Evolutionary conservation across 768 basidiomycete genomes (phyloP), one percentile per base, ranked within the genome.

Genomic region (Kwoniella dejecticola): DNA sequence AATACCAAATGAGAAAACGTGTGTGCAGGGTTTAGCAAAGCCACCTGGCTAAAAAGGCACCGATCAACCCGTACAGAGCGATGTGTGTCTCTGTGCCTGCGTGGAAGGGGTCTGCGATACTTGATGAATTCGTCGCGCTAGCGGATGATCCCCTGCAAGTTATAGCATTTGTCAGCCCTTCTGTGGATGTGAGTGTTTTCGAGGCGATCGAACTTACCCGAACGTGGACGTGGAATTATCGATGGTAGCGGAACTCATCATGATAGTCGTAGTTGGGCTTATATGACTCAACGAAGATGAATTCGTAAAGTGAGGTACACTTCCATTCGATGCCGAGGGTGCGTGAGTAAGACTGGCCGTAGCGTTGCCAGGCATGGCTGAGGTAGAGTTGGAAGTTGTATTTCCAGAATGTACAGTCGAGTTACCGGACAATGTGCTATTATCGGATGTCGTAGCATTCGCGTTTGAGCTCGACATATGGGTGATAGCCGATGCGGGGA

Each of bases 371-470:
- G 33, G 15, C 15, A 36, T 7, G 24, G 40, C 36, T 5, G 38
- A 55, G 29, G 33, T 55, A 17, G 52, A 27, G 49, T 50, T 50
- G 31, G 36, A 19, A 23, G 50, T 36, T n/a, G 50, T 7, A 36
- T 36, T 36, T 36, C n/a, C n/a, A n/a, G 21, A 30, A 27, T 6
- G 48, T 29, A 15, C 4, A 48, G 29, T 38, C 6, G 50, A 50
- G 29, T 50, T 31, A 26, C 19, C 19, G 17, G 48, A 30, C 8
- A 30, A 31, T 2, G 8, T 19, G 50, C 31, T 19, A 21, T n/a
- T n/a, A 15, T 6, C n/a, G 5, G 41, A 15, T 44, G 41, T n/a
- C 19, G 41, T 13, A 21, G 26, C n/a, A 41, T 7, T 26, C 17
- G 36, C 19, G 13, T 30, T 21, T 11, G 33, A 21, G 29, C 11